Evolutionary conservation across 2,329 filamentous ascomycete genomes (phyloP).

Genomic region (Plenodomus tracheiphilus): DNA sequence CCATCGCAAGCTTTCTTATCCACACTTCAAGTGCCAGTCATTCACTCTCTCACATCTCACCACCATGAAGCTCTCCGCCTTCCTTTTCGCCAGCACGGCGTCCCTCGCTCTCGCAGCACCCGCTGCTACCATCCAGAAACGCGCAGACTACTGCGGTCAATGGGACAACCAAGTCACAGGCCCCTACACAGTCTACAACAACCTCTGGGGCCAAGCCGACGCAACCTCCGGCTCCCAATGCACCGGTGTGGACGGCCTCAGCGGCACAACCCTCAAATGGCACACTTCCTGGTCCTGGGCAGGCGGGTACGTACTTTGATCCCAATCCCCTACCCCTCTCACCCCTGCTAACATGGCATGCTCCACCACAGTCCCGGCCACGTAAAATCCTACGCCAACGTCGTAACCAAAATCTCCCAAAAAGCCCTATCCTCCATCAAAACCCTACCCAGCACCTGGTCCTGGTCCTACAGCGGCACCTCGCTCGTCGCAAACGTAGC

Average conservation of each 20-base stretch:
- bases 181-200: conserved; percentile 42
- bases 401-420: conserved; percentile 40
- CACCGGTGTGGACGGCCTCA: conserved; percentile 47
- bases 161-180: conserved; percentile 34
- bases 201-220: conserved; percentile 50
- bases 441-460: conserved; percentile 51
- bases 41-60: neutral
- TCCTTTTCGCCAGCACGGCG: conserved; percentile 31
- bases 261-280: conserved; percentile 47
- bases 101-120: conserved; percentile 35
- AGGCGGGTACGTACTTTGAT: conserved; percentile 41
- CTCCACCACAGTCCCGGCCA: conserved; percentile 23
- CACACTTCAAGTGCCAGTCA: neutral
- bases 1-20: conserved; percentile 1
- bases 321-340: neutral
- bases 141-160: conserved; percentile 39
- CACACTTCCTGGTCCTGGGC: conserved; percentile 50
- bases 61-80: conserved; percentile 36
- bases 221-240: conserved; percentile 53
- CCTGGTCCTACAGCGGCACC: conserved; percentile 55
- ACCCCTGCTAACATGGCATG: conserved; percentile 6
- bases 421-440: conserved; percentile 42
- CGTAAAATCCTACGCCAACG: conserved; percentile 52
- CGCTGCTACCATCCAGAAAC: conserved; percentile 31
- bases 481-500: conserved; percentile 61